Evolutionary conservation across 148 eudicot genomes (phyloP), one percentile per base, ranked within the genome.

Genomic region (Rhododendron griersonianum): DNA sequence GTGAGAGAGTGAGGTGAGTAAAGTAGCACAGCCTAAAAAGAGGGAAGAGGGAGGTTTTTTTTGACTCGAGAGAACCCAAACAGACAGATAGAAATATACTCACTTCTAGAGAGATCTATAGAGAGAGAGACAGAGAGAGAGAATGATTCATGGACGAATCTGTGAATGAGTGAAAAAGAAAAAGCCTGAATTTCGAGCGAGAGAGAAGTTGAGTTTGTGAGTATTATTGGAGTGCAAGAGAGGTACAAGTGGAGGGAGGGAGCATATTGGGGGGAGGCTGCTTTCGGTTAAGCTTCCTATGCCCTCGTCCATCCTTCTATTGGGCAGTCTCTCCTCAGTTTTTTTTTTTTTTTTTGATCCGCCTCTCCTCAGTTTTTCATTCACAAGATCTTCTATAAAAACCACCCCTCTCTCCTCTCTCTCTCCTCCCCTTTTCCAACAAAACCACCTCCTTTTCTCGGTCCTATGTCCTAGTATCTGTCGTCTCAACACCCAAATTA

Each of bases 231-330:
- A 53, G 41, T 16, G 83, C 35, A 25, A 28, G 63, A 81, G 82
- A 78, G 16, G 19, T 13, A 53, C 4, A 81, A 25, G 11, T 55
- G 79, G 83, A 84, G 51, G 57, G 48, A 50, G 23, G n/a, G 25
- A 81, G 83, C 35, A 1, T 81, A 33, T 30, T 25, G 0, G 75
- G 55, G 80, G 37, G 2, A 51, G 21, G 61, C 73, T 91, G 86
- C 85, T 90, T 88, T 90, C 80, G 87, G 88, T 85, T 44, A 77
- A 87, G 86, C 86, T 79, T 86, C 87, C 86, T 84, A 51, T 83
- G 88, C 90, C 89, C 89, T 86, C 87, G 87, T 83, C 89, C 84
- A 87, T 84, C 86, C 86, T 19, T 84, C 88, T 89, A 91, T 90
- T 87, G 86, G 90, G 89, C 78, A 88, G 84, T 30, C 75, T 63